Percentiles rank a stretch among this genome's conserved stretches.
Evolutionary conservation across 768 basidiomycete species (phyloP).

Genomic region (Bullera alba): DNA sequence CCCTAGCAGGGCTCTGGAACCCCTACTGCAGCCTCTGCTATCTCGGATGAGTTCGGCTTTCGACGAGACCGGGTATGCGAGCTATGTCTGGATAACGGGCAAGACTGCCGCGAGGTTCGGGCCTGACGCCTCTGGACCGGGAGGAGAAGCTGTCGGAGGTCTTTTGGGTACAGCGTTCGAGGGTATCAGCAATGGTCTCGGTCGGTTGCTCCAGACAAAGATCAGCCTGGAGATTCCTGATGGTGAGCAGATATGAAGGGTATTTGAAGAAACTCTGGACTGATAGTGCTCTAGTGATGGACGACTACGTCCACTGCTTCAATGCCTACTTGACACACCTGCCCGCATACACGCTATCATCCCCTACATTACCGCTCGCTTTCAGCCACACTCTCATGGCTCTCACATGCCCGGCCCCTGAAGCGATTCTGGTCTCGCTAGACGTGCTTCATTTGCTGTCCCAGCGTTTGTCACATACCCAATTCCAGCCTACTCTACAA

Average conservation of each 20-base stretch:
- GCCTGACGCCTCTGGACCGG: constrained; percentile 48
- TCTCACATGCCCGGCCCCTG: constrained; percentile 72
- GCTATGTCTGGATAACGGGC: constrained; percentile 89
- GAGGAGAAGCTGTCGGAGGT: constrained; percentile 53
- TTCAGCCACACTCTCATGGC: constrained; percentile 70
- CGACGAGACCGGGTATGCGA: constrained; percentile 69
- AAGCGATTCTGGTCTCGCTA: constrained; percentile 70
- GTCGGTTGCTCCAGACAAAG: constrained; percentile 61
- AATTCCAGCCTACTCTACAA: constrained; percentile 36
- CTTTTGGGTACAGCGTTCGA: constrained; percentile 66
- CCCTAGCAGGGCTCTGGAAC: constrained; percentile 55
- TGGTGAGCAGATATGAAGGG: constrained; percentile 60
- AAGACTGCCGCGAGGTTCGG: constrained; percentile 77
- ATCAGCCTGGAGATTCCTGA: constrained; percentile 73
- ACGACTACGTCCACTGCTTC: constrained; percentile 83
- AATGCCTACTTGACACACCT: constrained; percentile 60
- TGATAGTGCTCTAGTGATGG: constrained; percentile 59
- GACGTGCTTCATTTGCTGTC: constrained; percentile 70
- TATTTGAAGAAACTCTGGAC: not conserved
- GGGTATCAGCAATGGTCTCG: constrained; percentile 63
- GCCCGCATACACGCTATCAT: constrained; percentile 72
- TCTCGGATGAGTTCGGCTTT: constrained; percentile 71
- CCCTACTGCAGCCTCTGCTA: constrained; percentile 65
- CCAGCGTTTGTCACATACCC: constrained; percentile 53
- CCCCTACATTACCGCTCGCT: constrained; percentile 66